These are phyloP conservation scores for Aspergillus sp. DNA, from an alignment of 2,329 filamentous ascomycete species.

Conservation along the genomic window DNA sequence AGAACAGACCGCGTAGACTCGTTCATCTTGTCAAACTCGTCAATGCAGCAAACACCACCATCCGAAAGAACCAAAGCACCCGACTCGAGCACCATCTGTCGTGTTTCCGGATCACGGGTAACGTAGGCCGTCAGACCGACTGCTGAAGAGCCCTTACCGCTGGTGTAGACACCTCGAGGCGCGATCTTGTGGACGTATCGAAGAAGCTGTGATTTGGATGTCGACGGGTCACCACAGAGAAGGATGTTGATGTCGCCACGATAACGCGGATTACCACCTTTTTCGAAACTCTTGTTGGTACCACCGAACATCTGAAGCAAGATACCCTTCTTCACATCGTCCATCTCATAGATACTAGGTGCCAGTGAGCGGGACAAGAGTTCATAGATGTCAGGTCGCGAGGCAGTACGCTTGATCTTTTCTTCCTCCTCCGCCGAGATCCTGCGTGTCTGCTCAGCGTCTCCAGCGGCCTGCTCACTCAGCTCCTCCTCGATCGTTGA, in stretches of 20 bases:
- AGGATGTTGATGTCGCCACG: constrained; percentile 96
- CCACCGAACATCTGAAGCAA: constrained; percentile 93
- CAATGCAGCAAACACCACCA: constrained; percentile 69
- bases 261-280: constrained; percentile 90
- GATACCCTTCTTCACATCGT: constrained; percentile 98
- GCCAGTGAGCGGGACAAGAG: constrained; percentile 83
- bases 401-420: constrained; percentile 74
- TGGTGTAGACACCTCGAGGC: constrained; percentile 73
- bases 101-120: constrained; percentile 64
- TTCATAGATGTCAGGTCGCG: constrained; percentile 82
- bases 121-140: constrained; percentile 72
- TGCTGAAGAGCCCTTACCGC: constrained; percentile 66
- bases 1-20: constrained; percentile 65
- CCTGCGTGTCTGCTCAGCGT: constrained; percentile 74
- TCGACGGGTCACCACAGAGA: constrained; percentile 93
- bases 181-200: constrained; percentile 97
- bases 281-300: constrained; percentile 95
- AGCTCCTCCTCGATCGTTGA: constrained; percentile 81
- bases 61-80: constrained; percentile 66
- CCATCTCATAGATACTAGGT: constrained; percentile 94
- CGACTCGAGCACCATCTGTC: constrained; percentile 65
- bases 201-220: constrained; percentile 88
- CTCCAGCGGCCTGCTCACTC: constrained; percentile 61
- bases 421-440: constrained; percentile 79
- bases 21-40: constrained; percentile 75